Evolutionary conservation across 768 basidiomycete genomes (phyloP).

Genomic region (Butyriboletus loyo): DNA sequence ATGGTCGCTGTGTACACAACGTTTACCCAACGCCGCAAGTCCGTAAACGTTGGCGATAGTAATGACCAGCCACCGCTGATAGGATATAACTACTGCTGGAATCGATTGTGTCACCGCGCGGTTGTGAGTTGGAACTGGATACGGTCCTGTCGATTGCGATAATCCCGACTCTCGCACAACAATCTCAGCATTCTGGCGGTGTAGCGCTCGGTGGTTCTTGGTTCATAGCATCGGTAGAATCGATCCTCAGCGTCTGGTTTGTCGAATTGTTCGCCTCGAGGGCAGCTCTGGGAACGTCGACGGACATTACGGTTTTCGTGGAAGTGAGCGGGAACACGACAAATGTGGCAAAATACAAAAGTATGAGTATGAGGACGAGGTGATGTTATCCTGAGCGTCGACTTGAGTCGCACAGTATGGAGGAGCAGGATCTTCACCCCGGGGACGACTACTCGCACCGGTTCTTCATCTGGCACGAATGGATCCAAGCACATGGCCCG

Average conservation of each 20-base stretch:
- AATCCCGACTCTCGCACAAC: not conserved
- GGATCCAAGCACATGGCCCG: conserved; percentile 83
- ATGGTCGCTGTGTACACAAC: not conserved
- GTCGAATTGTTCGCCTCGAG: not conserved
- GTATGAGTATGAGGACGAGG: not conserved
- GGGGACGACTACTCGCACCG: conserved; percentile 77
- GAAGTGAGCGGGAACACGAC: conserved; percentile 43
- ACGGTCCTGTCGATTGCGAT: conserved; percentile 4
- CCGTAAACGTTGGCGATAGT: conserved; percentile 53
- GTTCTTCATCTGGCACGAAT: conserved; percentile 91
- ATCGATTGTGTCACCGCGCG: conserved; percentile 30
- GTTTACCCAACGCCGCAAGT: conserved; percentile 41
- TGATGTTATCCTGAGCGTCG: not conserved
- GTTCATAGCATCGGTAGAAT: conserved; percentile 13
- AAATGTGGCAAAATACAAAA: conserved; percentile 25
- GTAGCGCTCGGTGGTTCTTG: not conserved
- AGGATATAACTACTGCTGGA: conserved; percentile 40
- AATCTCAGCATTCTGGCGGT: not conserved
- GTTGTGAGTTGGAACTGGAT: not conserved
- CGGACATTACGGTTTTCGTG: conserved; percentile 31
- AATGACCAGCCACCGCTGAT: conserved; percentile 42
- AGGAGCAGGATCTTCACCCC: conserved; percentile 66
- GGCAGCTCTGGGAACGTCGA: not conserved
- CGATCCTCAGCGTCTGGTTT: not conserved
- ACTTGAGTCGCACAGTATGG: conserved; percentile 35